A percentile compares a stretch with the other conserved stretches of the same genome.
Evolutionary conservation across 108 stramenopile species (phyloP).

Genomic region (Tribonema minus): DNA sequence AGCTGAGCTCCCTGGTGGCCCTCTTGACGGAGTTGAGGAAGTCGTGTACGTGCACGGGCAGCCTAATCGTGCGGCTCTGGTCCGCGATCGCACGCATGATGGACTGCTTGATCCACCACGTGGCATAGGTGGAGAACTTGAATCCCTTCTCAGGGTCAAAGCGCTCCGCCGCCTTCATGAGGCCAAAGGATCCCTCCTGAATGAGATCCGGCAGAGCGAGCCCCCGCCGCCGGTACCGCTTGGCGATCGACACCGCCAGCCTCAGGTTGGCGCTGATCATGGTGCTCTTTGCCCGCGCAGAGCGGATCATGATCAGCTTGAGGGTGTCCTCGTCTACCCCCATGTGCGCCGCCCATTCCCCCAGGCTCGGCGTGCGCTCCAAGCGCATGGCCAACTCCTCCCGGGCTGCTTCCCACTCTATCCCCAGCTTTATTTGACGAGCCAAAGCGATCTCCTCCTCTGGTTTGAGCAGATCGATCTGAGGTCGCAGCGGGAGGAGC

Average conservation of each 20-base stretch:
- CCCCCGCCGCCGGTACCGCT: slow-evolving; percentile 75
- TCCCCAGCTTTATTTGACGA: slow-evolving; percentile 31
- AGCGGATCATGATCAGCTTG: background rate
- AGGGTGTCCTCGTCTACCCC: slow-evolving; percentile 9
- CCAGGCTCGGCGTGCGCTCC: slow-evolving; percentile 11
- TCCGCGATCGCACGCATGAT: slow-evolving; percentile 89
- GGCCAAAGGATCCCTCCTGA: slow-evolving; percentile 85
- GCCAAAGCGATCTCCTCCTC: slow-evolving; percentile 47
- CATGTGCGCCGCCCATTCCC: slow-evolving; percentile 31
- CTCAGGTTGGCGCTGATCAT: slow-evolving; percentile 91
- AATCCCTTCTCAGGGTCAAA: slow-evolving; percentile 82
- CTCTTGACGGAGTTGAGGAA: slow-evolving; percentile 54
- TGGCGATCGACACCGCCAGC: slow-evolving; percentile 82
- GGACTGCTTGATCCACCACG: slow-evolving; percentile 96
- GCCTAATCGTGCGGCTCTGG: slow-evolving; percentile 82
- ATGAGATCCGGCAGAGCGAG: slow-evolving; percentile 74
- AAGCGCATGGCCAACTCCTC: background rate
- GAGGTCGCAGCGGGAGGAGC: background rate
- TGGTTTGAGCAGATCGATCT: slow-evolving; percentile 39
- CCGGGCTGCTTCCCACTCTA: background rate
- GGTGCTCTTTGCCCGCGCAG: slow-evolving; percentile 66
- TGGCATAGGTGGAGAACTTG: slow-evolving; percentile 87
- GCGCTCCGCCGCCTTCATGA: slow-evolving; percentile 80
- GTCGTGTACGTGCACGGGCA: slow-evolving; percentile 96
- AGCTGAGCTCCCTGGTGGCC: slow-evolving; percentile 60